Evolutionary conservation across 768 basidiomycete species (phyloP).

Genomic region (Rhizopogon sp.): DNA sequence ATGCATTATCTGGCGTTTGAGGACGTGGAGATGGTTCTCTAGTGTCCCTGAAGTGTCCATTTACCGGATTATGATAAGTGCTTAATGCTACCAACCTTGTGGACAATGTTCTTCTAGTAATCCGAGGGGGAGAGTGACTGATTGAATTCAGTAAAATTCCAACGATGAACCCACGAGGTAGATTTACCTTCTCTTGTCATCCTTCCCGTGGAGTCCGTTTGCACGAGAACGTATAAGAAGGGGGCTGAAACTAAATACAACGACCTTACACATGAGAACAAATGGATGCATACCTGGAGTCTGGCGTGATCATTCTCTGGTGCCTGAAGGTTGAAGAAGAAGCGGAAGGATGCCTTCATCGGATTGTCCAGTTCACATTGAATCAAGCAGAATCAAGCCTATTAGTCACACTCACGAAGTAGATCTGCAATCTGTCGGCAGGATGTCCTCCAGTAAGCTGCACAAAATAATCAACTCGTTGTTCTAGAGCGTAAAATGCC

Average conservation of each 20-base stretch:
- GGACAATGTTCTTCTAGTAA: background rate
- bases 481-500: background rate
- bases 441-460: background rate
- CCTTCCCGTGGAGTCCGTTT: constrained; percentile 11
- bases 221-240: constrained; percentile 15
- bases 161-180: too few relatives aligned
- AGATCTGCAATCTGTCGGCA: constrained; percentile 21
- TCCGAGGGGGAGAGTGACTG: background rate
- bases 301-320: constrained; percentile 24
- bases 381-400: constrained; percentile 2
- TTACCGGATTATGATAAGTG: background rate
- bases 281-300: constrained; percentile 20
- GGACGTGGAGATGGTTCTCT: background rate
- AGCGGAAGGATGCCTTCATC: constrained; percentile 14
- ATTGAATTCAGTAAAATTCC: background rate
- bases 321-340: constrained; percentile 12
- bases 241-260: constrained; percentile 14
- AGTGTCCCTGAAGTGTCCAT: background rate
- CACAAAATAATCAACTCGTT: background rate
- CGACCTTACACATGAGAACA: background rate
- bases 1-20: background rate
- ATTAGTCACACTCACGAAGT: constrained; percentile 13
- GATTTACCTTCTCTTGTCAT: background rate
- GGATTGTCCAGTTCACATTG: background rate
- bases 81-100: background rate